Conservation (phyloP, 2,329 filamentous ascomycete genomes). For the Neofusicoccum laricinum region DNA sequence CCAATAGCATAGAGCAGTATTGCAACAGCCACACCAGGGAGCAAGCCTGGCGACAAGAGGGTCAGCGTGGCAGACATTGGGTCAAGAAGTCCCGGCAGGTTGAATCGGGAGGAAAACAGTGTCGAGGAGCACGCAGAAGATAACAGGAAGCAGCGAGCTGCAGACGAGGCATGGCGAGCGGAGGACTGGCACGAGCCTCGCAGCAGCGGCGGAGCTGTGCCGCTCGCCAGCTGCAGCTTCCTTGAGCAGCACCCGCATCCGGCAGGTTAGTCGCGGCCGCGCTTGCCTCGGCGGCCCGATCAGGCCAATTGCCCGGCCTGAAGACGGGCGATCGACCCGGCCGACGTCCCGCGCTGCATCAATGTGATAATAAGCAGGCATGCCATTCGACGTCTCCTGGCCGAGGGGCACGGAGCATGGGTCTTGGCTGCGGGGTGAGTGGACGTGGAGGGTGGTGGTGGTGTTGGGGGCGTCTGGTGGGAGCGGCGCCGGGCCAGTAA, state of each 20-base stretch:
- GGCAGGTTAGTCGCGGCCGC: background rate
- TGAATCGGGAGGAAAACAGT: no score
- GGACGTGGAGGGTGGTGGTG: no score
- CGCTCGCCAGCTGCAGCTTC: background rate
- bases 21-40: background rate
- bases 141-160: no score
- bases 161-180: no score
- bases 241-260: background rate
- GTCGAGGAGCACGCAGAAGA: no score
- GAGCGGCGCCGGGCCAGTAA: no score
- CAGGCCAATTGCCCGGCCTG: background rate
- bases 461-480: no score
- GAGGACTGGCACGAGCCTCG: no score
- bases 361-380: background rate
- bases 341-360: background rate
- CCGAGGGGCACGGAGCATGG: background rate
- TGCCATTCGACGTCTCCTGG: background rate
- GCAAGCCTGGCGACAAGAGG: background rate
- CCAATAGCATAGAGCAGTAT: background rate
- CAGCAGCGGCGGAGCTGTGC: background rate
- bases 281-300: background rate
- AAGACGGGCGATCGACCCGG: background rate
- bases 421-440: no score
- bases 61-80: background rate
- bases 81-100: no score